Base-by-base conservation (phyloP, 176 grass and related monocot species). In the Aegilops longissima region DNA sequence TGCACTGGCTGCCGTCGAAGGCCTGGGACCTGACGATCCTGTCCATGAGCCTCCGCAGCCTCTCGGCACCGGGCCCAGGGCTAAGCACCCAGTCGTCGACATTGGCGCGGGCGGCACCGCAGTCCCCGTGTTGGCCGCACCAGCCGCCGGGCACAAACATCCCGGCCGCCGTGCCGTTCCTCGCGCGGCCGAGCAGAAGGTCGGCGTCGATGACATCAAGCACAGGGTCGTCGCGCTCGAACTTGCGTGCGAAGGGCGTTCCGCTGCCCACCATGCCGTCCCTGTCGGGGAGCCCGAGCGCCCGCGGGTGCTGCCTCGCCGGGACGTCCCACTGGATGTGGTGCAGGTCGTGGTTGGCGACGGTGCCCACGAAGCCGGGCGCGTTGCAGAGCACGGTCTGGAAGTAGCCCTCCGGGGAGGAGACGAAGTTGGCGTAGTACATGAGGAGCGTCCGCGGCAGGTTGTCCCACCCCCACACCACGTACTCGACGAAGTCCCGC, bases 341-440 rank as follows among this genome's bases (percentile, higher is more conserved):
- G 90, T 98, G 95, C 1, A 98, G 91, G 75, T 95, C 93, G 39
- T 98, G 91, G 89, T 98, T 98, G 5, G 88, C 93, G 8, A 88
- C 89, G 20, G 93, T 93, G 24, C 12, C 36, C 9, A 79, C 63
- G 83, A 93, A 98, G 5, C 89, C 30, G 0, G 87, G 91, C 9
- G 93, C 59, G 80, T 98, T 98, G 87, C 95, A 98, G 75, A 98
- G 61, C n/a, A 95, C 85, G 1, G 95, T 98, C 73, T 98, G 95
- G 89, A 98, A 98, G 81, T 98, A 98, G 12, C 93, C 93, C 52
- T 98, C 93, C 16, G 95, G 95, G 12, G 95, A 95, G 30, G 93
- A 95, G 9, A 98, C 33, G 86, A 95, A 98, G 87, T 98, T 98
- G 21, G 91, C 25, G 89, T 98, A 98, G 93, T 98, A 98, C 95